A percentile compares a stretch with the other conserved stretches of the same genome.
Evolutionary conservation across 2,329 filamentous ascomycete species (phyloP).

Genomic region (Fusarium anguioides): DNA sequence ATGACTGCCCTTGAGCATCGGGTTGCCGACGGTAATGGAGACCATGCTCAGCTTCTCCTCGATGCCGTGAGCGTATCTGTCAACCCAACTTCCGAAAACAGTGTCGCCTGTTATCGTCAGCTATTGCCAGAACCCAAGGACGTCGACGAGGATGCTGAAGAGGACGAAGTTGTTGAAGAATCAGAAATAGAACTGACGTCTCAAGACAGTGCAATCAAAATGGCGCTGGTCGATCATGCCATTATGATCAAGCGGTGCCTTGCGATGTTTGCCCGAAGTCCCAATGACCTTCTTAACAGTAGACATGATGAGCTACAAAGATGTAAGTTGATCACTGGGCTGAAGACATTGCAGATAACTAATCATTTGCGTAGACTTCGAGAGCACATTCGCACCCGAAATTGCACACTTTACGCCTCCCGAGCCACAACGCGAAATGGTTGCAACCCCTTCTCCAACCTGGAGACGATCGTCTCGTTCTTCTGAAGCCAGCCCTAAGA

Average conservation of each 20-base stretch:
- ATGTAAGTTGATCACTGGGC: conserved; percentile 62
- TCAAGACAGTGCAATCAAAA: conserved; percentile 82
- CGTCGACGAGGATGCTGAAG: conserved; percentile 55
- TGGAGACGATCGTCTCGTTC: conserved; percentile 63
- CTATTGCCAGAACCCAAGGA: conserved; percentile 69
- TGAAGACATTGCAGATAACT: conserved; percentile 15
- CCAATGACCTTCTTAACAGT: conserved; percentile 66
- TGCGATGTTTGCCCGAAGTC: conserved; percentile 72
- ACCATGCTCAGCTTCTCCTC: conserved; percentile 73
- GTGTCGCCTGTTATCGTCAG: conserved; percentile 80
- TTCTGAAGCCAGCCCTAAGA: conserved; percentile 51
- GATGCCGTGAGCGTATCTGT: conserved; percentile 83
- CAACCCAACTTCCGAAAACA: conserved; percentile 77
- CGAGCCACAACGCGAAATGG: conserved; percentile 55
- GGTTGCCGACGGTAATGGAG: conserved; percentile 77
- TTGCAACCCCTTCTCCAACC: conserved; percentile 57
- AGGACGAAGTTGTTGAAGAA: conserved; percentile 55
- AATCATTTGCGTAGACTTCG: conserved; percentile 62
- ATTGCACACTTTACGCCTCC: conserved; percentile 70
- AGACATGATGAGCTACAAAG: conserved; percentile 70
- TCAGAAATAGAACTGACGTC: conserved; percentile 63
- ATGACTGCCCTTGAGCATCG: conserved; percentile 80
- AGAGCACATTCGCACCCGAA: conserved; percentile 72
- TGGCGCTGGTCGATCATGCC: conserved; percentile 89
- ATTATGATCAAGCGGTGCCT: conserved; percentile 88